Conservation (phyloP, 495 filamentous ascomycete genomes). For the Trichocladium antarcticum region DNA sequence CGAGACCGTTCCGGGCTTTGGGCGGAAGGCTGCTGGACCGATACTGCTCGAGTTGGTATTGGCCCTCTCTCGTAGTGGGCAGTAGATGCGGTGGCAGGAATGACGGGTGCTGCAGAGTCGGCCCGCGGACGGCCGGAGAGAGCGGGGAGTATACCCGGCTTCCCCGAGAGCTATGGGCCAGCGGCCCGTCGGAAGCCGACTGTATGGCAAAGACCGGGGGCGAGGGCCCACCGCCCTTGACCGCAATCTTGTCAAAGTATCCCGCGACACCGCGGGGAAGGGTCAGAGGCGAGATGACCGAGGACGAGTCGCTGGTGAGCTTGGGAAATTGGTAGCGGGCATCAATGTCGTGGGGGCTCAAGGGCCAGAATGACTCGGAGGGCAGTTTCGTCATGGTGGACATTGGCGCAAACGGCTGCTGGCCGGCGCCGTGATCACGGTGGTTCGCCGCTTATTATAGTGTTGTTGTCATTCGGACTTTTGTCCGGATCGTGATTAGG, state of each 20-base stretch:
- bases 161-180: background rate
- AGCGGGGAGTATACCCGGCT: constrained; percentile 20
- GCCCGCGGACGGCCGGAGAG: constrained; percentile 16
- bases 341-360: constrained; percentile 18
- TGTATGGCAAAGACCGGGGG: constrained; percentile 3
- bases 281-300: constrained; percentile 33
- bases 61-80: constrained; percentile 8
- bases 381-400: constrained; percentile 25
- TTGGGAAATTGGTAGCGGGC: constrained; percentile 16
- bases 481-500: background rate
- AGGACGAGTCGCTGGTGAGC: constrained; percentile 21
- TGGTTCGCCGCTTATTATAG: constrained; percentile 7
- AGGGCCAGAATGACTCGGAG: constrained; percentile 26
- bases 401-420: constrained; percentile 2
- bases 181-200: background rate
- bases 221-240: background rate
- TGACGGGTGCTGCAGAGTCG: constrained; percentile 11
- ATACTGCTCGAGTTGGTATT: constrained; percentile 15
- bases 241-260: constrained; percentile 25
- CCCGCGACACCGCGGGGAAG: constrained; percentile 27
- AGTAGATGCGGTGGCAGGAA: constrained; percentile 21
- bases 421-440: background rate
- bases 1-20: background rate
- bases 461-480: constrained; percentile 10
- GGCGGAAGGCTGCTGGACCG: constrained; percentile 19